Evolutionary conservation across 2,329 filamentous ascomycete genomes (phyloP).

Genomic region (Alternaria alternata): DNA sequence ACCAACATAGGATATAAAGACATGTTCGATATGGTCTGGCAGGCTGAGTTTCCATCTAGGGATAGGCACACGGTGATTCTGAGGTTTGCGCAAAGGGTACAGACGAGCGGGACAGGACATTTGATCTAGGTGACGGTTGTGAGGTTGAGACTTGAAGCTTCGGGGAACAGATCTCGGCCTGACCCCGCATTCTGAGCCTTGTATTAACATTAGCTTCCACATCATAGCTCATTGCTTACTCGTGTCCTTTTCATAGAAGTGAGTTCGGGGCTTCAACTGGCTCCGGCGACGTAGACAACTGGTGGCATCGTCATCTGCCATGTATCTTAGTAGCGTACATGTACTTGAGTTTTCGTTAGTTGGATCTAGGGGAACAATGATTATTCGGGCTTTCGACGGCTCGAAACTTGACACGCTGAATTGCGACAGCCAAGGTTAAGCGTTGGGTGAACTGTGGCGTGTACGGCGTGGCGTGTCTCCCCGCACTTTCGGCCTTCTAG

Average conservation of each 20-base stretch:
- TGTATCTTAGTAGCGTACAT: no score
- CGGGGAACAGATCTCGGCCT: neutral
- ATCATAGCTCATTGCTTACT: neutral
- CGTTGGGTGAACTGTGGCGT: conserved; percentile 1
- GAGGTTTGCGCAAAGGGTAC: conserved; percentile 44
- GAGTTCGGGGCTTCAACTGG: neutral
- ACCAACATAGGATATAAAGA: conserved; percentile 46
- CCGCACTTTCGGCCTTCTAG: neutral
- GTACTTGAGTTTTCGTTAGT: no score
- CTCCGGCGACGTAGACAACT: neutral
- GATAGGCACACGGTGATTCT: conserved; percentile 43
- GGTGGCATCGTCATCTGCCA: no score
- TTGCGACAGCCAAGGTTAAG: neutral
- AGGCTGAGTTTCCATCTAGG: conserved; percentile 43
- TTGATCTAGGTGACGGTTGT: neutral
- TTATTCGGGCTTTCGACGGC: no score
- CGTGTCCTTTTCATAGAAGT: neutral
- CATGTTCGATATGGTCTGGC: conserved; percentile 26
- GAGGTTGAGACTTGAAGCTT: neutral
- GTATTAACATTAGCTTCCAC: neutral
- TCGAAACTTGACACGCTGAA: neutral
- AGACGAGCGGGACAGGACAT: conserved; percentile 32
- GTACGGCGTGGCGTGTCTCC: neutral
- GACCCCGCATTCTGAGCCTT: neutral
- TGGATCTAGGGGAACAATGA: no score